Evolutionary conservation across 805 yeast genomes (phyloP), one percentile per base, ranked within the genome.

Genomic region (Clavispora fructus): DNA sequence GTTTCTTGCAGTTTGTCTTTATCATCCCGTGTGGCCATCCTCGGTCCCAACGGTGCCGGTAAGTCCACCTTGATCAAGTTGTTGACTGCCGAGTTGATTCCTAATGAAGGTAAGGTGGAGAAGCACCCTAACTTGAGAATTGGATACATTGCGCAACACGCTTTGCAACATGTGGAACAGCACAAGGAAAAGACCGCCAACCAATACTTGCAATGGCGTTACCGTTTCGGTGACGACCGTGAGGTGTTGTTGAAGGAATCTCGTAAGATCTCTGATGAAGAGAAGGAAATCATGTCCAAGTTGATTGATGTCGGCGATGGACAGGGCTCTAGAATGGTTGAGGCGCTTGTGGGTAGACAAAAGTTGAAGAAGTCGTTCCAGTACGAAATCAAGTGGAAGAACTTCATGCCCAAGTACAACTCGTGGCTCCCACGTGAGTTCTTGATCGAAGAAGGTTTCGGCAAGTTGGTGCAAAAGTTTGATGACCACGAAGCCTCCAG

Each of bases 1-100:
- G 94, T 90, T 33, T 85, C 96, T 2, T 87, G 95, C 68, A 86
- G 96, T n/a, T 76, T 94, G 49, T 87, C 96, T 3, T 74, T 92
- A 55, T 87, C 96, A n/a, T 92, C 98, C 30, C 84, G 99, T 72
- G 96, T 92, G 53, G 98, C 98, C 40, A 83, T 94, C 59, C 71
- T 94, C 47, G 99, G 99, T 46, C 97, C 98, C 51, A 92, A 92
- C 66, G 99, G 99, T 77, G 99, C 99, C 44, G 99, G 99, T 74
- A 92, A 92, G 68, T 89, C 97, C 11, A 92, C 99, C 14, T 78
- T 94, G 61, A 92, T 94, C 69, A 92, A 92, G 69, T 75, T 94
- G 45, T 77, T 92, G 57, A 94, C 98, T 9, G 99, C 88, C 54
- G 99, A 92, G 68, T 74, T 89, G 48, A 79, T 87, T 46, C 97